Conservation (phyloP, 2,329 filamentous ascomycete genomes). For the Xylaria arbuscula region DNA sequence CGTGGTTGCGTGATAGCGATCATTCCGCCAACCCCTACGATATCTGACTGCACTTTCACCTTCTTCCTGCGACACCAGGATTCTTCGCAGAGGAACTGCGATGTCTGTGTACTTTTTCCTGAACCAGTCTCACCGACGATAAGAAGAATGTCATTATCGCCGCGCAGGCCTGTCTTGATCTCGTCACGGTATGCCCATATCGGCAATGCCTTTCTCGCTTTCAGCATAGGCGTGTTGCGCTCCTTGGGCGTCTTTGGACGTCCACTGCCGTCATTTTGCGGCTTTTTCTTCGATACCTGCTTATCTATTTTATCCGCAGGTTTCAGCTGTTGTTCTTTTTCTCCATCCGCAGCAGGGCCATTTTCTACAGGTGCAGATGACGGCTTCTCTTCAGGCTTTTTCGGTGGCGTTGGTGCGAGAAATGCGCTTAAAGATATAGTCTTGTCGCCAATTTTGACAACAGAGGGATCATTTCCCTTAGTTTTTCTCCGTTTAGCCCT, state of each 20-base stretch:
- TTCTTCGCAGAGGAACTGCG: constrained; percentile 85
- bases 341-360: constrained; percentile 13
- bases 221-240: constrained; percentile 46
- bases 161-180: constrained; percentile 72
- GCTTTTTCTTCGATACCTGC: background rate
- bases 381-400: constrained; percentile 45
- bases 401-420: constrained; percentile 46
- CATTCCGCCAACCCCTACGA: constrained; percentile 74
- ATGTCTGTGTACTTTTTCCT: constrained; percentile 96
- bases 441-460: constrained; percentile 61
- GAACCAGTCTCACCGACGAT: constrained; percentile 95
- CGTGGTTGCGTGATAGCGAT: constrained; percentile 96
- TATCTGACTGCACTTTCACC: constrained; percentile 60
- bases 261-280: background rate
- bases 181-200: constrained; percentile 80
- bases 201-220: constrained; percentile 74
- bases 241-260: constrained; percentile 24
- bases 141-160: constrained; percentile 77
- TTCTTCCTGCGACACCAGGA: constrained; percentile 77
- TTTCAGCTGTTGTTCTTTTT: constrained; percentile 35
- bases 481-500: constrained; percentile 55
- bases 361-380: constrained; percentile 24
- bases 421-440: constrained; percentile 63
- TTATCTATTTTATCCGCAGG: constrained; percentile 20
- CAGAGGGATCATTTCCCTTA: constrained; percentile 47